Evolutionary conservation across 768 basidiomycete species (phyloP), one percentile per base, ranked within the genome.

Genomic region (Trametes meyenii): DNA sequence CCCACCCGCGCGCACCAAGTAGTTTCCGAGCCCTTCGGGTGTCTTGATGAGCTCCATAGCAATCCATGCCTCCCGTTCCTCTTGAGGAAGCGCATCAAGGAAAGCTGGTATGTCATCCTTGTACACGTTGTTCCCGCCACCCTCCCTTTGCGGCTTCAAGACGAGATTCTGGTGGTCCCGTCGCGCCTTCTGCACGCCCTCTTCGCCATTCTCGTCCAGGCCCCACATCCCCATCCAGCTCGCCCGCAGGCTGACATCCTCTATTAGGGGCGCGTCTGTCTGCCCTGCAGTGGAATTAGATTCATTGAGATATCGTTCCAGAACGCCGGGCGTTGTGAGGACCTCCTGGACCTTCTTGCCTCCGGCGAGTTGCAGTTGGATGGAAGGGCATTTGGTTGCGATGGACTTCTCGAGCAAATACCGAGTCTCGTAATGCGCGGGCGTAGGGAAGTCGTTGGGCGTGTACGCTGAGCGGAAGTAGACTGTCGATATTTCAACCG

Each of bases 141-240:
- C 96, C 77, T 99, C 96, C n/a, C 96, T 83, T 72, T 98, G 96
- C 0, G 96, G 96, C 73, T 99, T 99, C 50, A 99, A 81, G 2
- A 98, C 96, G 26, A 94, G 84, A 6, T 79, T 76, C 6, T 75
- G 71, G 0, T 86, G 80, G 14, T 77, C 64, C 11, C 74, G 72
- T 19, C 80, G 77, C 0, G 92, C 90, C 46, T 80, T 77, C 24
- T 69, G 66, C n/a, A 87, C 78, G 0, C 79, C 83, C n/a, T 61
- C 53, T 14, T 74, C 72, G 19, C 64, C 67, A 21, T 77, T 73
- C 14, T 67, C 69, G 50, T 82, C 73, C 64, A 99, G 79, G 0
- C 89, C 87, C 88, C 91, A 98, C 85, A 99, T 89, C 1, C 77
- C 85, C 83, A 95, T 89, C 82, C 94, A 98, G 35, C 85, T 96